phyloP scores from a whole-genome alignment of 192 early-diverging fungal species.

The Coemansia sp. region DNA sequence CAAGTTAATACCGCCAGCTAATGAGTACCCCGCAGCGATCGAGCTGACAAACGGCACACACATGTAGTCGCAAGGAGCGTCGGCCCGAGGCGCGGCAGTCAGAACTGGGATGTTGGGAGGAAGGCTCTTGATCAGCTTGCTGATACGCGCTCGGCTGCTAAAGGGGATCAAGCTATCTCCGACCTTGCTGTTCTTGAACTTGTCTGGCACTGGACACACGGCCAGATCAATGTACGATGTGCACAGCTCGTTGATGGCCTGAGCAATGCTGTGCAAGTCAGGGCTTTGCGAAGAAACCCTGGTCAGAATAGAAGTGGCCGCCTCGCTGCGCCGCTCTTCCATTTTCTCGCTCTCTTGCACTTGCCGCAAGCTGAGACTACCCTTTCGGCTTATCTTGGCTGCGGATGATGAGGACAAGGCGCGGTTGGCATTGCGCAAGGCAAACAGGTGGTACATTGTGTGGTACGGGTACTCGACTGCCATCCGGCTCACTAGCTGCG shows the following conservation, averaged over 20 bases:
- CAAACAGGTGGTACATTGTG: slow-evolving; percentile 45
- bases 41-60: slow-evolving; percentile 43
- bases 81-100: slow-evolving; percentile 30
- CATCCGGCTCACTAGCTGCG: slow-evolving; percentile 39
- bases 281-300: slow-evolving; percentile 17
- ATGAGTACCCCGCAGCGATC: slow-evolving; percentile 35
- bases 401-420: slow-evolving; percentile 10
- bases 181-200: slow-evolving; percentile 33
- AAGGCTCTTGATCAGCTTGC: slow-evolving; percentile 30
- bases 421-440: slow-evolving; percentile 51
- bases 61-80: slow-evolving; percentile 41
- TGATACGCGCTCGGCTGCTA: slow-evolving; percentile 29
- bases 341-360: slow-evolving; percentile 39
- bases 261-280: slow-evolving; percentile 30
- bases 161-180: slow-evolving; percentile 36
- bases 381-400: slow-evolving; percentile 10
- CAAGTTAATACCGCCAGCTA: slow-evolving; percentile 56
- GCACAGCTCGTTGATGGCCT: slow-evolving; percentile 45
- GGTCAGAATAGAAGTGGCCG: slow-evolving; percentile 34
- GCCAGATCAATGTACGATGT: slow-evolving; percentile 49
- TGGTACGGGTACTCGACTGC: slow-evolving; percentile 51
- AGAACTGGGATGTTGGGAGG: slow-evolving; percentile 42
- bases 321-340: slow-evolving; percentile 47
- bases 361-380: slow-evolving; percentile 17
- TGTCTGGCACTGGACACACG: slow-evolving; percentile 35